Evolutionary conservation across 805 yeast species (phyloP).

Genomic region (Pichia nanzhaoensis): DNA sequence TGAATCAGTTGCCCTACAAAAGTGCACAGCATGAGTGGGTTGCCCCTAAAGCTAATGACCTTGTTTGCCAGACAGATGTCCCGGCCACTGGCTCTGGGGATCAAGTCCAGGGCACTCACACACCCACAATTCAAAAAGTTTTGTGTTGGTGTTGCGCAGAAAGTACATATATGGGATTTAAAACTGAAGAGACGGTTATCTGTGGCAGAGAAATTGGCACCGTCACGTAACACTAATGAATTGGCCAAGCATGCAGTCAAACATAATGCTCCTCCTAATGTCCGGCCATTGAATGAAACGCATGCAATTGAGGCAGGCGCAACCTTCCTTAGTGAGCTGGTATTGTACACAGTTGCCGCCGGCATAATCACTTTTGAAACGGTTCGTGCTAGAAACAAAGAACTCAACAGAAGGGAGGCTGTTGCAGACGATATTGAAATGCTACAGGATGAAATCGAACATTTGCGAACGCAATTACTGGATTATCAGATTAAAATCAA

Average conservation of each 20-base stretch:
- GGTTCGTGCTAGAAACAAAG: slow-evolving; percentile 48
- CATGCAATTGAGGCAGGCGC: slow-evolving; percentile 75
- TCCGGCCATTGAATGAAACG: slow-evolving; percentile 29
- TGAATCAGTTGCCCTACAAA: too few relatives aligned
- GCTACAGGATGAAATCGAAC: slow-evolving; percentile 64
- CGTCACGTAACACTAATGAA: not conserved
- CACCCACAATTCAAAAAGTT: slow-evolving; percentile 54
- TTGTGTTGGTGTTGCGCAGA: slow-evolving; percentile 69
- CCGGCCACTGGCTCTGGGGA: slow-evolving; percentile 66
- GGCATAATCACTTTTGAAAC: slow-evolving; percentile 67
- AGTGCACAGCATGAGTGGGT: slow-evolving; percentile 78
- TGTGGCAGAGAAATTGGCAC: not conserved
- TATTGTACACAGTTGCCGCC: slow-evolving; percentile 78
- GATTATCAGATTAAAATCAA: slow-evolving; percentile 35
- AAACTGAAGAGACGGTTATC: not conserved
- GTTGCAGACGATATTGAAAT: slow-evolving; percentile 60
- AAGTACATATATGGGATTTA: slow-evolving; percentile 44
- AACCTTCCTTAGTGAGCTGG: slow-evolving; percentile 51
- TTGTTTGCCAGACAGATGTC: slow-evolving; percentile 68
- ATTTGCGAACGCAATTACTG: slow-evolving; percentile 41
- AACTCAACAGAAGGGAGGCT: slow-evolving; percentile 28
- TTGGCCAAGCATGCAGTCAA: slow-evolving; percentile 35
- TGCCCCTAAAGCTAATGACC: slow-evolving; percentile 68
- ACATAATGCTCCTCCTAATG: slow-evolving; percentile 1
- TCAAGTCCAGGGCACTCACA: slow-evolving; percentile 70